Base-by-base conservation (phyloP, 2,329 filamentous ascomycete genomes). In the Pseudogymnoascus sp. region DNA sequence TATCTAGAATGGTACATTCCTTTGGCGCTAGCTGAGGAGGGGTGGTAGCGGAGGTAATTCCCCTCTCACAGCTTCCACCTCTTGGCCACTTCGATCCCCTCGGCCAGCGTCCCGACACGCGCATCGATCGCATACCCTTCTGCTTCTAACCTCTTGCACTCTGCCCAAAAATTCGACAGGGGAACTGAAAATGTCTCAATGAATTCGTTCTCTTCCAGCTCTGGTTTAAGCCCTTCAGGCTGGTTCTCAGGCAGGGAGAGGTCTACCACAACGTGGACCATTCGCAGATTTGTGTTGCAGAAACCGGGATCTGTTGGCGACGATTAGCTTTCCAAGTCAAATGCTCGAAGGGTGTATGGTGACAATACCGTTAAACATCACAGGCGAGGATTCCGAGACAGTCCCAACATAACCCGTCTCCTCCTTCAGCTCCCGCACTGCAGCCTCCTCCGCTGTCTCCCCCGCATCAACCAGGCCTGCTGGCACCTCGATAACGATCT, bases 361-460 rank as follows among this genome's bases (percentile, higher is more conserved):
- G 44, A 31, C 59, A 31, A 27, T 68, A 77, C 78, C 87, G 67
- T 85, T 84, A 62, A 85, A 87, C 77, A 90, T 87, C 60, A 86
- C 79, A 6, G 86, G 85, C 38, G 83, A 84, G n/a, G 81, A 83
- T 71, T 83, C 79, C 2, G 74, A 76, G 3, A 77, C 77, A 7
- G 77, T 75, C 12, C 83, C 85, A 0, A 87, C 76, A 65, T 87
- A 89, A 8, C 86, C 86, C 0, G 86, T 88, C 73, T 89, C 86
- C 71, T 89, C 86, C 63, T 78, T 81, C 64, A 89, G 77, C 71
- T 89, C 86, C 7, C 86, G 79, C 10, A 88, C 74, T 4, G 86
- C 86, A 13, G 84, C 83, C 66, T 85, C 71, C 70, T 87, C 84
- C 0, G 82, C 75, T 0, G 80, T 84, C 71, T 88, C 86, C 17